phyloP scores from a whole-genome alignment of 257 asterid genomes.

The Apocynum venetum region DNA sequence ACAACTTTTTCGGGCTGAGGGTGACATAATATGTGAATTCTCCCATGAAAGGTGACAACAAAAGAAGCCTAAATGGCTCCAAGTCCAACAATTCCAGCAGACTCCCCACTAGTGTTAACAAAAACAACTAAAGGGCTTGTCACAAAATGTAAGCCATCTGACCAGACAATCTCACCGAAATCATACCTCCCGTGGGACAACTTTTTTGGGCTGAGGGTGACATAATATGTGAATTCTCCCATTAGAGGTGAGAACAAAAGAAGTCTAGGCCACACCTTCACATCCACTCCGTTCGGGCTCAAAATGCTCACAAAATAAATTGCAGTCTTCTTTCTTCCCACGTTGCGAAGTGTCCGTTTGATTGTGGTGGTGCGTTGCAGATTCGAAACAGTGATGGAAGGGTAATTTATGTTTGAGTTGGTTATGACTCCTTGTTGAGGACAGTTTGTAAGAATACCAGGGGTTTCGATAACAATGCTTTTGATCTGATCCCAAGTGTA shows the following conservation, averaged over 20 bases:
- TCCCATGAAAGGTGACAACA: constrained; percentile 38
- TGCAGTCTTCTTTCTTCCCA: constrained; percentile 26
- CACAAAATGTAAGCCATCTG: constrained; percentile 52
- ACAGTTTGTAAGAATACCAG: not conserved
- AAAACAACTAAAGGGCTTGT: constrained; percentile 55
- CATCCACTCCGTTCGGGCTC: constrained; percentile 50
- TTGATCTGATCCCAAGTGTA: constrained; percentile 14
- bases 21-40: constrained; percentile 39
- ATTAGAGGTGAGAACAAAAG: constrained; percentile 39
- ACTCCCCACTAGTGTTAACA: constrained; percentile 23
- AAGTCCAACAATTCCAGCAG: not conserved
- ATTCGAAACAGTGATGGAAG: constrained; percentile 16
- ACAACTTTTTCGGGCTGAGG: constrained; percentile 31
- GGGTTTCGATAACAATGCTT: not conserved
- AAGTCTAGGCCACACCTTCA: constrained; percentile 43
- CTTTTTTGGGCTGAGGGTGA: constrained; percentile 40
- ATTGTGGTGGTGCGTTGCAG: constrained; percentile 18
- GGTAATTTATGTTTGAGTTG: constrained; percentile 11
- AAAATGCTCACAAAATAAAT: constrained; percentile 36
- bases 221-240: constrained; percentile 33
- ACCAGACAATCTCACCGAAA: constrained; percentile 61
- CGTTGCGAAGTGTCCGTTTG: constrained; percentile 27
- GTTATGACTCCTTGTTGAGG: not conserved
- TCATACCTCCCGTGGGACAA: constrained; percentile 36
- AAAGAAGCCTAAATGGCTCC: constrained; percentile 3